These are phyloP conservation scores for Phoenix dactylifera DNA, from an alignment of 176 grass and related monocot genomes.

Conservation along the genomic window DNA sequence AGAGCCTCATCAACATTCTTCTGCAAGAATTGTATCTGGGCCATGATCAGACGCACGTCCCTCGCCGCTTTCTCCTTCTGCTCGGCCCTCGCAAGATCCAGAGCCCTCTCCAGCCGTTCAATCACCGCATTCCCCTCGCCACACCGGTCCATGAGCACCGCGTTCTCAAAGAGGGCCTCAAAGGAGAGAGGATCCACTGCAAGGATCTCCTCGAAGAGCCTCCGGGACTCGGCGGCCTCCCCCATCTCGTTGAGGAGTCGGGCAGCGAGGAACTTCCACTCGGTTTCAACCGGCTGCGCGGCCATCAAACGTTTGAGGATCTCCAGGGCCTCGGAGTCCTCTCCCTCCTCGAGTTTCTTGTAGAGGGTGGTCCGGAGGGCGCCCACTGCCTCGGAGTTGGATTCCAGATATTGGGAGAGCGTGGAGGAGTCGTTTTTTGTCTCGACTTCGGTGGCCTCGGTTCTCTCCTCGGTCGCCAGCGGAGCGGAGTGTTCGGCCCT, in stretches of 20 bases:
- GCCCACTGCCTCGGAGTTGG: slow-evolving; percentile 7
- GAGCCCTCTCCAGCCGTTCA: slow-evolving; percentile 23
- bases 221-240: slow-evolving; percentile 15
- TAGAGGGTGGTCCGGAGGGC: slow-evolving; percentile 17
- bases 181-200: slow-evolving; percentile 24
- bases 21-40: slow-evolving; percentile 57
- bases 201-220: slow-evolving; percentile 33
- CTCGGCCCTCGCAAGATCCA: slow-evolving; percentile 25
- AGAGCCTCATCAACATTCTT: slow-evolving; percentile 53
- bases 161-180: slow-evolving; percentile 52
- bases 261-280: slow-evolving; percentile 33
- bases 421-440: not conserved
- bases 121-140: slow-evolving; percentile 22
- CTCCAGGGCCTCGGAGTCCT: slow-evolving; percentile 18
- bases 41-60: slow-evolving; percentile 38
- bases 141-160: slow-evolving; percentile 33
- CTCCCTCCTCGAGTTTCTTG: slow-evolving; percentile 18
- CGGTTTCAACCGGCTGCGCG: slow-evolving; percentile 9
- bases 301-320: slow-evolving; percentile 20
- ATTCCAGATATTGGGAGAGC: slow-evolving; percentile 20
- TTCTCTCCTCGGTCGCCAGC: slow-evolving; percentile 14
- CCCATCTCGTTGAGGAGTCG: slow-evolving; percentile 23
- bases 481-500: slow-evolving; percentile 1
- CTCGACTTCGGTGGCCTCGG: not conserved
- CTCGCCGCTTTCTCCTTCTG: slow-evolving; percentile 18